A percentile compares a stretch with the other conserved stretches of the same genome.
Conservation (phyloP, 441 rosid genomes). For the Erysimum cheiri region DNA sequence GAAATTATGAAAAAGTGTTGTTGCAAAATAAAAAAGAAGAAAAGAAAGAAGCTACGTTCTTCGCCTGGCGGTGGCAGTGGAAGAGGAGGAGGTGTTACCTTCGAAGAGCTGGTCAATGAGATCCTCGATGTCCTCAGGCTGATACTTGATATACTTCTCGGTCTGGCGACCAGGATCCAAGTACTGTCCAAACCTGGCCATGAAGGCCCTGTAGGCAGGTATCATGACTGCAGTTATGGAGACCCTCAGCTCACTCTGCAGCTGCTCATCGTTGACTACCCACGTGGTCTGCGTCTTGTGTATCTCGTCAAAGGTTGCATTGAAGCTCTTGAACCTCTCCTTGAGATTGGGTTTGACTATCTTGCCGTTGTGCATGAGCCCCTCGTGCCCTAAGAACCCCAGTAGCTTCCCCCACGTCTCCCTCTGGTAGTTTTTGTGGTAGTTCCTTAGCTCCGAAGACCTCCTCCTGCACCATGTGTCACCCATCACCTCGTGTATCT, state of each 20-base stretch:
- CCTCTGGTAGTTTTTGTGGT: slow-evolving; percentile 78
- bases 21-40: slow-evolving; percentile 41
- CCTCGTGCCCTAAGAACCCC: slow-evolving; percentile 70
- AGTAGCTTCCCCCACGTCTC: slow-evolving; percentile 87
- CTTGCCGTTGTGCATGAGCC: slow-evolving; percentile 74
- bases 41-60: slow-evolving; percentile 50
- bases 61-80: slow-evolving; percentile 51
- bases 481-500: slow-evolving; percentile 66
- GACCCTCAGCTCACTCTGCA: slow-evolving; percentile 92
- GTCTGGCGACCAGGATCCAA: slow-evolving; percentile 83
- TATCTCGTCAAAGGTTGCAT: slow-evolving; percentile 81
- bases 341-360: slow-evolving; percentile 75
- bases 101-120: slow-evolving; percentile 80
- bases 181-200: slow-evolving; percentile 76
- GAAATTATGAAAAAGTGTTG: slow-evolving; percentile 26
- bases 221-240: slow-evolving; percentile 77
- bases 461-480: slow-evolving; percentile 74
- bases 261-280: slow-evolving; percentile 90
- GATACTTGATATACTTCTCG: slow-evolving; percentile 87
- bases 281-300: slow-evolving; percentile 87
- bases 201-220: slow-evolving; percentile 87
- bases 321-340: slow-evolving; percentile 89
- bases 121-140: slow-evolving; percentile 83
- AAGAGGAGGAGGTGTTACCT: slow-evolving; percentile 61
- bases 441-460: slow-evolving; percentile 70